A percentile compares a stretch with the other conserved stretches of the same genome.
phyloP scores from a whole-genome alignment of 352 stramenopile species.

The Blastocystis sp. region DNA sequence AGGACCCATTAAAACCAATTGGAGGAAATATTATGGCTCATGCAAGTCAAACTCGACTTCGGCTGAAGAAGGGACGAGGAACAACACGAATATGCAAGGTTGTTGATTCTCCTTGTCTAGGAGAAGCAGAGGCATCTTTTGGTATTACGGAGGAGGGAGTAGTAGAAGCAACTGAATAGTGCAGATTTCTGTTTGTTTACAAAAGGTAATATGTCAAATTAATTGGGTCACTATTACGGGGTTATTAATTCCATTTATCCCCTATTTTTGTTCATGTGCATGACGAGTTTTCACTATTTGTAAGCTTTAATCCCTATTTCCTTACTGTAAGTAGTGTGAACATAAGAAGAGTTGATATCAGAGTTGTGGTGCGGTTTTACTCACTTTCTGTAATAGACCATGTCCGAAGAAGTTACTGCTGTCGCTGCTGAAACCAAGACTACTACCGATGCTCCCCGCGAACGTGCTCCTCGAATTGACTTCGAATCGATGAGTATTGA shows the following conservation, averaged over 20 bases:
- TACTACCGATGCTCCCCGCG: neutral
- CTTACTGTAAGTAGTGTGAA: neutral
- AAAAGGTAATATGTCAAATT: neutral
- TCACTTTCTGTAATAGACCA: neutral
- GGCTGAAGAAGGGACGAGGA: conserved; percentile 91
- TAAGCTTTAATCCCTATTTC: neutral
- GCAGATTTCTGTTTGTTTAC: neutral
- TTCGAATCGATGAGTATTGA: conserved; percentile 46
- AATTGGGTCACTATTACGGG: neutral
- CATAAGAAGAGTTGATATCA: neutral
- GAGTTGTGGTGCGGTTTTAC: neutral
- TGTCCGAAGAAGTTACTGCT: conserved; percentile 29
- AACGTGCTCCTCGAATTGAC: neutral
- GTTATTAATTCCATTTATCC: neutral
- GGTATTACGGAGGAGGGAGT: conserved; percentile 85
- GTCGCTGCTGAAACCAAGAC: neutral
- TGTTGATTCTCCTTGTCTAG: conserved; percentile 89
- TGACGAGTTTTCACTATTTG: conserved; percentile 1
- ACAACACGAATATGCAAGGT: conserved; percentile 97
- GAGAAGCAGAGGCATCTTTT: conserved; percentile 88
- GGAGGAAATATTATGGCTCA: conserved; percentile 94
- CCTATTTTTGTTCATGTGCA: conserved; percentile 28
- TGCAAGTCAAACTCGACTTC: conserved; percentile 78
- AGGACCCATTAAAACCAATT: conserved; percentile 83
- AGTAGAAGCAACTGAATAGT: conserved; percentile 74